Evolutionary conservation across 164 flowering plant genomes (phyloP), one percentile per base, ranked within the genome.

Genomic region (Tetracentron sinense): DNA sequence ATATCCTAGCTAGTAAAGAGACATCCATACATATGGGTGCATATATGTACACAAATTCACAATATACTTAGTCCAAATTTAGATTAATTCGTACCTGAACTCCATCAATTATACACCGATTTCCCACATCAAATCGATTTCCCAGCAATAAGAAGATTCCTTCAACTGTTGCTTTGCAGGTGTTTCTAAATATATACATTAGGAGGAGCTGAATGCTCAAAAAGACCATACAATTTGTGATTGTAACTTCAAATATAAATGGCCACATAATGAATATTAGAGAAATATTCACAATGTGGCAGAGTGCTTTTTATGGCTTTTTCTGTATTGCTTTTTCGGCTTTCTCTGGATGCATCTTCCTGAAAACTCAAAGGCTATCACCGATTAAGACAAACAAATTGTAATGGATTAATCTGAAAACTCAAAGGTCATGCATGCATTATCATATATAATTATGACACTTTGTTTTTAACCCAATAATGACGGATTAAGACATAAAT

Each of bases 121-220:
- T 85, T 31, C 90, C 90, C 14, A 85, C 87, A 64, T 85, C 90
- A 60, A 69, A 85, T 6, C 87, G 90, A 53, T 85, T 87, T 77
- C 79, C 79, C 21, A 78, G 78, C 68, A 85, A 83, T 31, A 85
- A 62, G 78, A 81, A 85, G 59, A 85, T 81, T 17, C 87, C 77
- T 75, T 86, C 91, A 56, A 86, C 84, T 14, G 71, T 47, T 31
- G 76, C 82, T 71, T 83, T 86, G 77, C 80, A 78, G 53, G 81
- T 82, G 71, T 82, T 82, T 27, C 91, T 88, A 60, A 86, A 86
- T 58, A 84, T 65, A 59, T 84, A 86, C 35, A 58, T 81, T 59
- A 86, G 23, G 17, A 86, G 66, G 30, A 84, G 70, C 74, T 86
- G 88, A 50, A 88, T 84, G 68, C 85, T 82, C 3, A 84, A 35